Base-by-base conservation (phyloP, 2,329 filamentous ascomycete genomes). In the Aulographum hederae region DNA sequence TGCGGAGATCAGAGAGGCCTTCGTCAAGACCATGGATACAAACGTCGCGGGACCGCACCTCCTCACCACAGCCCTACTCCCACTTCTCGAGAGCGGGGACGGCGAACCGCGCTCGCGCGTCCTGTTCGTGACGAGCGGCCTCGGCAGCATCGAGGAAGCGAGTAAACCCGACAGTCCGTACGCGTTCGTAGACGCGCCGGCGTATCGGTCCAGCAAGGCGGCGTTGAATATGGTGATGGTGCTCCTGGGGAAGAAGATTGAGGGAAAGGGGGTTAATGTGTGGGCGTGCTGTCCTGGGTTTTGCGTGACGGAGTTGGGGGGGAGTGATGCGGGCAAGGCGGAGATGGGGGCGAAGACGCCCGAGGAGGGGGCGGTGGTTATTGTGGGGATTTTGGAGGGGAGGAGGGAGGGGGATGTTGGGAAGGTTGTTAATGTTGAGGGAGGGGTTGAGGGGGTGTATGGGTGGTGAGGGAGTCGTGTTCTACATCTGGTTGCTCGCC, bases 1-100 rank as follows among this genome's bases (percentile, higher is more conserved):
- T n/a, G n/a, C n/a, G n/a, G n/a, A n/a, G n/a, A n/a, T n/a, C n/a
- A n/a, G n/a, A n/a, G n/a, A n/a, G n/a, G n/a, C n/a, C n/a, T n/a
- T n/a, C n/a, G n/a, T n/a, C n/a, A n/a, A n/a, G n/a, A n/a, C n/a
- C n/a, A n/a, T n/a, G n/a, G n/a, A n/a, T n/a, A 60, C 57, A 15
- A 62, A 62, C 34, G 59, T 62, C n/a, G 52, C 58, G 6, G 51
- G 54, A 12, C 52, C 52, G 20, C 62, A 55, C 39, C 53, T 63
- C 40, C 58, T 61, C 52, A 56, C 51, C 11, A 46, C 46, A 3
- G 44, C 52, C 5, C 40, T 40, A 2, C 42, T 48, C 23, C 31
- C 38, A 5, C 45, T 41, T 4, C 33, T 45, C 3, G 40, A 52
- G 2, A 34, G 39, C n/a, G 44, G 44, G 30, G 34, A 45, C 1